Evolutionary conservation across 192 early-diverging fungal species (phyloP), one percentile per base, ranked within the genome.

Genomic region (Coemansia sp.): DNA sequence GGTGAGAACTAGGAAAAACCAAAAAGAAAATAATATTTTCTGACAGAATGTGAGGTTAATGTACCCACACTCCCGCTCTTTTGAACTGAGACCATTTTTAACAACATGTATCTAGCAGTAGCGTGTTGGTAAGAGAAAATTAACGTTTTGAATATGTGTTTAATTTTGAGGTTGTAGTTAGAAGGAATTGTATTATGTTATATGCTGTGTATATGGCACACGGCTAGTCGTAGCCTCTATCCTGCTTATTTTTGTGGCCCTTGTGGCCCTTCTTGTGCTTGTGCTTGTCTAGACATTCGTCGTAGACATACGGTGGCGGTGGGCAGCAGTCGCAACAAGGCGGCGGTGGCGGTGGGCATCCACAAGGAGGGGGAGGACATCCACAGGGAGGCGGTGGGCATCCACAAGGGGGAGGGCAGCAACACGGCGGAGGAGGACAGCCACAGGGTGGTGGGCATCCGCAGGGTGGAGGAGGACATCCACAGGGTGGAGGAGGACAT

Each of bases 261-360:
- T 71, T 71, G 11, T 62, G 39, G 1, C 61, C 32, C n/a, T 17
- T 17, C 40, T 72, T 72, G 43, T 58, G 8, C 10, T 49, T 37
- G 37, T 61, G 46, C 10, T 53, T 38, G 54, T 74, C 59, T 19
- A 61, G 54, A 61, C 71, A 68, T 40, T 63, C 71, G 25, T 77
- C 75, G 58, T 77, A 77, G 13, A 77, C 67, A 59, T 57, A 77
- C 12, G 71, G 71, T 11, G 71, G 71, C 7, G 71, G 71, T 9
- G 64, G 75, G 63, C 62, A 73, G 59, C 57, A 68, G 7, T 46
- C 66, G 22, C 71, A 73, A 42, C 59, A 60, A 11, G 65, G 70
- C 19, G 53, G 69, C 14, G 65, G 67, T 61, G 66, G 71, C 16
- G 64, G 65, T 1, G 45, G 67, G 49, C 61, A 68, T 4, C 48